Base-by-base conservation (phyloP, 306 rosid species). In the Quercus mongolica region DNA sequence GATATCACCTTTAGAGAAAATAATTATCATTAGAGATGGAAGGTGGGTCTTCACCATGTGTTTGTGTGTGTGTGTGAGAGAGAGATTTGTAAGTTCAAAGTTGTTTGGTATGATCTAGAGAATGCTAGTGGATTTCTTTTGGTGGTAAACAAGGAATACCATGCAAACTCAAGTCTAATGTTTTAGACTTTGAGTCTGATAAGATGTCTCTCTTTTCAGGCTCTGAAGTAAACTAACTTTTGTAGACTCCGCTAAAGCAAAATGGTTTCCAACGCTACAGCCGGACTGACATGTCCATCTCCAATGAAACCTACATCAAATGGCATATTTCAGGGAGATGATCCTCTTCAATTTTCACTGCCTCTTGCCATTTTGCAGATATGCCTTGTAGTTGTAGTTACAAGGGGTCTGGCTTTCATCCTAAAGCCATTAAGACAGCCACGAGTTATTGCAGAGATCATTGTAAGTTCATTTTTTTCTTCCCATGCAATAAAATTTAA, bases 251-350 rank as follows among this genome's bases (percentile, higher is more conserved):
- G 44, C 8, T 31, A 17, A 6, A 77, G 61, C 18, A 59, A 75
- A 81, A 93, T 93, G 97, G 67, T 80, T 80, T 68, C 83, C 11
- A 89, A 87, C 49, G 72, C 70, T 23, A 76, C 89, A 20, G 80
- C 65, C 28, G 84, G 58, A 73, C 70, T 59, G 41, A 35, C 26
- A 58, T 94, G 92, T 74, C 85, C 89, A 1, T 19, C 80, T 61
- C 92, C 89, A 1, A 92, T 91, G 97, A 91, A 89, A 76, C 67
- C 97, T 5, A 86, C 98, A 28, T 95, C 99, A 55, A 91, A 92
- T 38, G 99, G 98, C 7, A 77, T 11, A 58, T 90, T 95, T 76
- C 97, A 92, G 77, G 97, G 98, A 61, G 96, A 95, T 83, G 52
- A 87, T 83, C 99, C 99, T 81, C 92, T 95, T 56, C 85, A 91